phyloP scores from a whole-genome alignment of 257 asterid species.

The Primulina huaijiensis region DNA sequence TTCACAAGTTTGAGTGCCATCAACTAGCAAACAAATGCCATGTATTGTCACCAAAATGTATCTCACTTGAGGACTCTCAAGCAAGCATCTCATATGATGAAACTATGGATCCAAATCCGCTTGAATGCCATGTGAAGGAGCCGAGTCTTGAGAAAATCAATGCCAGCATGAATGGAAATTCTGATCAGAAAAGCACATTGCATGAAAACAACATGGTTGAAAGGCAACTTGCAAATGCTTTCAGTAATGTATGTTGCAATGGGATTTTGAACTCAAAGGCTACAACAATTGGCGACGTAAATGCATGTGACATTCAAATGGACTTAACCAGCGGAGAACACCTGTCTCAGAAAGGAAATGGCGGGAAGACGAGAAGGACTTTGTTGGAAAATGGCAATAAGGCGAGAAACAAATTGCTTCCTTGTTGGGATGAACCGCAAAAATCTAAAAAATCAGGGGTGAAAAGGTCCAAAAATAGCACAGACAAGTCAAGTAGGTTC shows the following conservation, averaged over 20 bases:
- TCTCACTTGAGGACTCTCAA: constrained; percentile 28
- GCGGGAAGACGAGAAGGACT: constrained; percentile 33
- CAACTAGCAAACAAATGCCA: constrained; percentile 44
- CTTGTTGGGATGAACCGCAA: constrained; percentile 39
- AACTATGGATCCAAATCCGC: constrained; percentile 22
- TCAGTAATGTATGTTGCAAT: constrained; percentile 23
- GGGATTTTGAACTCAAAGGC: constrained; percentile 32
- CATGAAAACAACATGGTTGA: constrained; percentile 29
- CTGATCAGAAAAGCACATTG: constrained; percentile 27
- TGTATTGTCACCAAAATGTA: constrained; percentile 32
- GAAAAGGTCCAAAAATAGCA: constrained; percentile 43
- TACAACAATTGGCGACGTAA: constrained; percentile 32
- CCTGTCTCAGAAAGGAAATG: constrained; percentile 30
- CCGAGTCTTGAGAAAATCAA: constrained; percentile 26
- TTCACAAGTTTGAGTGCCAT: constrained; percentile 81
- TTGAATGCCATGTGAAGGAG: constrained; percentile 28
- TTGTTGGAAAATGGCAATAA: constrained; percentile 37
- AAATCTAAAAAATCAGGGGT: constrained; percentile 40
- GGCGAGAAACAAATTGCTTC: constrained; percentile 33
- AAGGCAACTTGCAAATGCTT: constrained; percentile 25
- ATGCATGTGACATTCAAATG: constrained; percentile 25
- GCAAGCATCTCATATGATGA: constrained; percentile 35
- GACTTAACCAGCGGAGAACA: constrained; percentile 34
- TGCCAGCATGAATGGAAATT: constrained; percentile 28
- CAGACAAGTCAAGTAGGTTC: constrained; percentile 47